Percentiles rank a stretch among this genome's conserved stretches.
Evolutionary conservation across 2,329 filamentous ascomycete genomes (phyloP).

Genomic region (Seiridium cupressi): DNA sequence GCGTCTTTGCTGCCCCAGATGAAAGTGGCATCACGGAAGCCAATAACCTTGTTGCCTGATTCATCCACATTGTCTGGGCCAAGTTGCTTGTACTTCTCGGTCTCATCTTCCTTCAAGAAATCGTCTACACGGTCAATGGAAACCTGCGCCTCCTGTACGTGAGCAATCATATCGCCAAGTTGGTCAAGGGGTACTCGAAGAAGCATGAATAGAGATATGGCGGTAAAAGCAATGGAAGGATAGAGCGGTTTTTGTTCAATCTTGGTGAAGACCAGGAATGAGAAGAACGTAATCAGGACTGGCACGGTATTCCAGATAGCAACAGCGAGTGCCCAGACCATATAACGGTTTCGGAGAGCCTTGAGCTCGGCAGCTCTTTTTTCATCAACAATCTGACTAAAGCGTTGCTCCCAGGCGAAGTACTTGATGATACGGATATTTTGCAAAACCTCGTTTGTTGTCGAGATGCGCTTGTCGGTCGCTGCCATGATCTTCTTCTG

Average conservation of each 20-base stretch:
- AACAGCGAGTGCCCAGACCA: constrained; percentile 88
- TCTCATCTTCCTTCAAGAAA: constrained; percentile 90
- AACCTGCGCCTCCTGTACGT: constrained; percentile 96
- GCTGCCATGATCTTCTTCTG: constrained; percentile 91
- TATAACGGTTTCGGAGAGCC: constrained; percentile 77
- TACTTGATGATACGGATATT: constrained; percentile 99
- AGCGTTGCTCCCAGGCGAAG: constrained; percentile 96
- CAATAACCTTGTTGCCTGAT: constrained; percentile 71
- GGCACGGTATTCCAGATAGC: constrained; percentile 97
- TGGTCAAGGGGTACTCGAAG: constrained; percentile 92
- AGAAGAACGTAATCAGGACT: constrained; percentile 92
- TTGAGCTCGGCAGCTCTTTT: constrained; percentile 79
- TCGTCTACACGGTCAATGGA: constrained; percentile 96
- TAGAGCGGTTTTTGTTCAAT: constrained; percentile 86
- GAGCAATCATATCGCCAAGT: constrained; percentile 96
- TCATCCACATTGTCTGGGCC: constrained; percentile 67
- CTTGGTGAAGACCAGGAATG: constrained; percentile 89
- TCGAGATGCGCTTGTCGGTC: constrained; percentile 93
- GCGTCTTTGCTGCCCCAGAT: constrained; percentile 77
- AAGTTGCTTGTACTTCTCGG: constrained; percentile 89
- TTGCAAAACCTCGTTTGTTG: constrained; percentile 93
- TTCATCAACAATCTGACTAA: constrained; percentile 81
- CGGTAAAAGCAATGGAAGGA: constrained; percentile 92
- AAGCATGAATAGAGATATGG: constrained; percentile 92
- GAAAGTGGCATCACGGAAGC: constrained; percentile 80